Evolutionary conservation across 176 grass and related monocot genomes (phyloP).

Genomic region (Echinochloa phyllopogon): DNA sequence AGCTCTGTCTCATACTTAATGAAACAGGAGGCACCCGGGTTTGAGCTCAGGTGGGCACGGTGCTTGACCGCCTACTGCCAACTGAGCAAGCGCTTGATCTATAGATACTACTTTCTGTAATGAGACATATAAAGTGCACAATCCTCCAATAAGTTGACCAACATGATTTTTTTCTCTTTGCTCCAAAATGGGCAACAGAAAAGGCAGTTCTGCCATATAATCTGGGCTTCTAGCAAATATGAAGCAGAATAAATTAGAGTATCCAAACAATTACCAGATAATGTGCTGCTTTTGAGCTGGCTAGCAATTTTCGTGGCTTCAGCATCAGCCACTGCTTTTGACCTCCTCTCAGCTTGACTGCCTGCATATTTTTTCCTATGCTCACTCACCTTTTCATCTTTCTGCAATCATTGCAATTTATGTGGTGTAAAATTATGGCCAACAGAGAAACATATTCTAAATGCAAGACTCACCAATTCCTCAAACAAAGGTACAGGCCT

Average conservation of each 20-base stretch:
- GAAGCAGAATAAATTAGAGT: neutral
- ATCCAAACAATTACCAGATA: conserved; percentile 58
- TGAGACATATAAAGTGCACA: conserved; percentile 1
- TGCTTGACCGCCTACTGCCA: neutral
- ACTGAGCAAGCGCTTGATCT: neutral
- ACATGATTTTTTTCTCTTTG: neutral
- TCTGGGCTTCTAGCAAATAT: neutral
- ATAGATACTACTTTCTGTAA: neutral
- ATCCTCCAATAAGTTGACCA: neutral
- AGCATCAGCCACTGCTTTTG: conserved; percentile 66
- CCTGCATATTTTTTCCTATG: conserved; percentile 78
- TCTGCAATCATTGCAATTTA: conserved; percentile 58
- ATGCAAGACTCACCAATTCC: conserved; percentile 65
- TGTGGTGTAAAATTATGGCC: conserved; percentile 14
- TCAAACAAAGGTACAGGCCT: conserved; percentile 85
- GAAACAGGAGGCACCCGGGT: neutral
- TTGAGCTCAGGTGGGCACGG: neutral
- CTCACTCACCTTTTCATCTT: conserved; percentile 70
- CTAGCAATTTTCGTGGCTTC: conserved; percentile 69
- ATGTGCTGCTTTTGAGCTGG: conserved; percentile 68
- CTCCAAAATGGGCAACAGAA: neutral
- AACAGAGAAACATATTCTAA: conserved; percentile 15
- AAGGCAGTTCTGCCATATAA: neutral
- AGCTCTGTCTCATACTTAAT: neutral
- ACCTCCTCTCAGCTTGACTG: conserved; percentile 84